Base-by-base conservation (phyloP, 1,284 basidiomycete species). In the Sporisorium exsertum region DNA sequence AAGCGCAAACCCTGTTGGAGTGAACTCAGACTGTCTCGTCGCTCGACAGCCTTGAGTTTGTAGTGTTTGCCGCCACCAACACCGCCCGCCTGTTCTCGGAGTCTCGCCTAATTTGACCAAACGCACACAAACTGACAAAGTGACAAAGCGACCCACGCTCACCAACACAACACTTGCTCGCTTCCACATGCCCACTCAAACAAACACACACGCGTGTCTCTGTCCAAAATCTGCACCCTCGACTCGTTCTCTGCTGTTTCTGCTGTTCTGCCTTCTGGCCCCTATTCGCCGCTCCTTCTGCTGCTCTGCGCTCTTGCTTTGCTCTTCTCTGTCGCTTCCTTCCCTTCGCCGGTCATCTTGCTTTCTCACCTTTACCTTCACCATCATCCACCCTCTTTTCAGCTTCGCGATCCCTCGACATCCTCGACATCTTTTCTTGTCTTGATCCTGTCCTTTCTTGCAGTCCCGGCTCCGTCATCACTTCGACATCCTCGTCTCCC, bases 301-400 rank as follows among this genome's bases (percentile, higher is more conserved):
- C n/a, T 52, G 32, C 32, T 10, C 50, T 35, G 32, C 35, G 50
- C 32, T 51, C 32, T 27, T 53, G 52, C 13, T 43, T 22, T 26
- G 35, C 52, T 49, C 8, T 40, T 32, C 33, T 24, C 32, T 29
- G 22, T 37, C 50, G n/a, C 16, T 51, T 9, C 33, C 46, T 16
- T 20, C 26, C 46, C 13, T 15, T 32, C 42, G 43, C 53, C 26
- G 6, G 26, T 33, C 50, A 12, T 35, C 58, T 60, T 60, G 58
- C 20, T 24, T 60, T 27, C 26, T 32, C 37, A 45, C 58, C 58
- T 45, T 53, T 32, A 60, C 50, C 58, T 40, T 33, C 58, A 18
- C 37, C 37, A 18, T n/a, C 37, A 35, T 43, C n/a, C 35, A 27
- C 49, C 26, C 40, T 50, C 45, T 8, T 49, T 29, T 29, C 26